Conservation (phyloP, 1,284 basidiomycete species). For the Ustilago curta region DNA sequence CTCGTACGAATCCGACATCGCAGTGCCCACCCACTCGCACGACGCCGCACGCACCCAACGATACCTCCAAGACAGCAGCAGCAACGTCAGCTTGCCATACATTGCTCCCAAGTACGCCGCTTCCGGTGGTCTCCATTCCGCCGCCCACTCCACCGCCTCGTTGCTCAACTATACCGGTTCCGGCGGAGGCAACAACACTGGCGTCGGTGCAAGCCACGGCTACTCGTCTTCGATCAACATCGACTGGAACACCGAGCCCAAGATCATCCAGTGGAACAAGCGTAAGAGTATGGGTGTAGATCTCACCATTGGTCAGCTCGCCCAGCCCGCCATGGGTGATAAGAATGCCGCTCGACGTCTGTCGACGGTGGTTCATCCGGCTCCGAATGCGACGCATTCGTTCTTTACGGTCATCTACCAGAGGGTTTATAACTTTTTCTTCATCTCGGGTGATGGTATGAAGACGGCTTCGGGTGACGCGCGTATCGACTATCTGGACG, state of each 20-base stretch:
- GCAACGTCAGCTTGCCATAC: constrained; percentile 45
- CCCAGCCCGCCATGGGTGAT: constrained; percentile 53
- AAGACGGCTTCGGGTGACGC: constrained; percentile 48
- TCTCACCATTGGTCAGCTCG: constrained; percentile 48
- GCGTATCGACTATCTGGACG: constrained; percentile 62
- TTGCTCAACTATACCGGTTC: constrained; percentile 40
- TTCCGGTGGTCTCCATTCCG: constrained; percentile 23
- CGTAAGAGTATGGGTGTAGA: constrained; percentile 43
- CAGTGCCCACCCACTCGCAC: constrained; percentile 36
- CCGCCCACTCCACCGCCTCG: constrained; percentile 32
- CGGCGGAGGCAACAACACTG: constrained; percentile 22
- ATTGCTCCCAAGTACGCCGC: constrained; percentile 40
- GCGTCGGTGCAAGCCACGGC: constrained; percentile 29
- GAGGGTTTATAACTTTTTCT: constrained; percentile 41
- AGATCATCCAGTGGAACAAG: constrained; percentile 57
- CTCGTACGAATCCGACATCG: constrained; percentile 43
- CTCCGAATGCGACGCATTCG: constrained; percentile 41
- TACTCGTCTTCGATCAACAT: constrained; percentile 38
- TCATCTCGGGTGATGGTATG: constrained; percentile 42
- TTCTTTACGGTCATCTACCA: constrained; percentile 44
- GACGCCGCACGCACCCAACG: constrained; percentile 42
- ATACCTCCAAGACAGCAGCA: constrained; percentile 48
- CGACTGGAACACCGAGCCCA: constrained; percentile 43
- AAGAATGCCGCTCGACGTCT: constrained; percentile 46
- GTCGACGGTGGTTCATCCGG: constrained; percentile 31